A percentile compares a stretch with the other conserved stretches of the same genome.
Conservation (phyloP, 352 stramenopile species). For the Peronospora farinosa region DNA sequence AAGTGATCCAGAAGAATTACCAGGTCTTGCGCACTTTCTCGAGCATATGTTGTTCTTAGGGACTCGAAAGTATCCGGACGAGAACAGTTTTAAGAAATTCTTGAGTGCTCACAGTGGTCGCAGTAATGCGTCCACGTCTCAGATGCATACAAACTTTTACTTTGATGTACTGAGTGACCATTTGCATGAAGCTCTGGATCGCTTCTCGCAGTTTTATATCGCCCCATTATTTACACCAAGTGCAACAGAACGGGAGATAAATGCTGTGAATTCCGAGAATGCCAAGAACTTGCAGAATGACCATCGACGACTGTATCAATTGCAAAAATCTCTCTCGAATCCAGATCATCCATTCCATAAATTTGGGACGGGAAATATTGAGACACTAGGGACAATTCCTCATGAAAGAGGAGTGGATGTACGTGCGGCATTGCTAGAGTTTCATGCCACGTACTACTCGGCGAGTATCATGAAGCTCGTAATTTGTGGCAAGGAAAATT, state of each 20-base stretch:
- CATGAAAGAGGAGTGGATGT: constrained; percentile 46
- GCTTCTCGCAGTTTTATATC: constrained; percentile 97
- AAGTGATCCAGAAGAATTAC: constrained; percentile 81
- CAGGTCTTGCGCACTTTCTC: constrained; percentile 87
- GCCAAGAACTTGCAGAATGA: constrained; percentile 95
- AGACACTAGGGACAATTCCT: constrained; percentile 54
- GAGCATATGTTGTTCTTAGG: constrained; percentile 98
- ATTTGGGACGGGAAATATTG: constrained; percentile 88
- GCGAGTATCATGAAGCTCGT: constrained; percentile 89
- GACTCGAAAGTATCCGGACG: constrained; percentile 92
- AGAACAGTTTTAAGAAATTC: constrained; percentile 92
- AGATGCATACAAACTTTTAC: constrained; percentile 96
- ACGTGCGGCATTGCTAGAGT: constrained; percentile 67
- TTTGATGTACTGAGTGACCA: constrained; percentile 89
- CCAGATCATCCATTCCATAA: constrained; percentile 79
- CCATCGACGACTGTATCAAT: constrained; percentile 73
- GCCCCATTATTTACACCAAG: constrained; percentile 89
- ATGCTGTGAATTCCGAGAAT: constrained; percentile 96
- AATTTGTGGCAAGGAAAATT: constrained; percentile 81
- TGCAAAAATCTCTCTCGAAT: constrained; percentile 71
- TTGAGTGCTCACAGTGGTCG: constrained; percentile 90
- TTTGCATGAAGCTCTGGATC: constrained; percentile 86
- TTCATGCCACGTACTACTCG: constrained; percentile 88
- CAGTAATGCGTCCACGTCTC: constrained; percentile 95
- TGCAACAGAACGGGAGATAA: constrained; percentile 91